These are phyloP conservation scores for Barbatosphaeria neglecta DNA, from an alignment of 495 filamentous ascomycete genomes.

Conservation along the genomic window DNA sequence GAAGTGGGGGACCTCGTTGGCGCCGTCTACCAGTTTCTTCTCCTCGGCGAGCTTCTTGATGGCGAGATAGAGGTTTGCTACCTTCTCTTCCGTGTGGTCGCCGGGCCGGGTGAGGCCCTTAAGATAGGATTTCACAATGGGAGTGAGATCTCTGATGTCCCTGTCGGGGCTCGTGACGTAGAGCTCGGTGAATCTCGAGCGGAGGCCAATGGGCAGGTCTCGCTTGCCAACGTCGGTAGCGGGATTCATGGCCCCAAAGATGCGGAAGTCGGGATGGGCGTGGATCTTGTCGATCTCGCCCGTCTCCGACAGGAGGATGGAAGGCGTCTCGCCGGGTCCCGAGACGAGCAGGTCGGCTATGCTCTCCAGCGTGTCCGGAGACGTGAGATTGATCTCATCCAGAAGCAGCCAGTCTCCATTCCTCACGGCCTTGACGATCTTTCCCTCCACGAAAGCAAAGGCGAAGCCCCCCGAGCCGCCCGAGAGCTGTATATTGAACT, in stretches of 20 bases:
- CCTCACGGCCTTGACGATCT: conserved; percentile 78
- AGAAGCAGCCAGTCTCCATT: conserved; percentile 98
- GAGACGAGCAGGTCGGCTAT: conserved; percentile 75
- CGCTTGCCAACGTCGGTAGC: conserved; percentile 95
- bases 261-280: conserved; percentile 85
- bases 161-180: conserved; percentile 83
- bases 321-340: conserved; percentile 53
- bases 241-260: conserved; percentile 98
- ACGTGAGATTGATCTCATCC: conserved; percentile 94
- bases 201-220: conserved; percentile 73
- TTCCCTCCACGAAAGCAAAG: conserved; percentile 91
- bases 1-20: conserved; percentile 88
- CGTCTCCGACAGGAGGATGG: conserved; percentile 80
- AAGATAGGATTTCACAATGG: conserved; percentile 78
- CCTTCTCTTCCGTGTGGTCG: conserved; percentile 56
- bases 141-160: conserved; percentile 69
- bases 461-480: conserved; percentile 74
- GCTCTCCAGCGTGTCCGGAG: conserved; percentile 86
- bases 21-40: conserved; percentile 82
- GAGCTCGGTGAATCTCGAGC: conserved; percentile 85
- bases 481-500: conserved; percentile 71
- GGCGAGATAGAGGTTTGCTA: conserved; percentile 75
- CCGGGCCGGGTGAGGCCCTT: conserved; percentile 54
- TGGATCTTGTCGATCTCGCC: conserved; percentile 79
- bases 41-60: conserved; percentile 70